Evolutionary conservation across 2,329 filamentous ascomycete genomes (phyloP).

Genomic region (Rhytidhysteron rufulum): DNA sequence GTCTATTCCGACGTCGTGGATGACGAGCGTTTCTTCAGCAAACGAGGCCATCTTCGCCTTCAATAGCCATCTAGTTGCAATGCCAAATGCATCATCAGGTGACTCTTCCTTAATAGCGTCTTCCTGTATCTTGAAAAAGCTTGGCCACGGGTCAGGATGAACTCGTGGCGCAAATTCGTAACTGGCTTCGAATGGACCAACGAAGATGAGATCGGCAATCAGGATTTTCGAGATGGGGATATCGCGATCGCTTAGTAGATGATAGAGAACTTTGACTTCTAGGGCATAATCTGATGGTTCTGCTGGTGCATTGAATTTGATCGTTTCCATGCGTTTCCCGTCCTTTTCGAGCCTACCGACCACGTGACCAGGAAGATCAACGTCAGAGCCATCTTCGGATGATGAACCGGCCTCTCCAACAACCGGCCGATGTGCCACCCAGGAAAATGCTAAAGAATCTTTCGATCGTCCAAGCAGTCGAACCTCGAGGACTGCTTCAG

Average conservation of each 20-base stretch:
- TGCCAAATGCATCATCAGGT: constrained; percentile 50
- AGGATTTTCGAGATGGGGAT: constrained; percentile 76
- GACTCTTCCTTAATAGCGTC: constrained; percentile 29
- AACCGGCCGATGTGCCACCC: constrained; percentile 36
- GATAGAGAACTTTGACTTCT: constrained; percentile 71
- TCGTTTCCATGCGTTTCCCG: constrained; percentile 27
- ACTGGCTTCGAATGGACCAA: constrained; percentile 84
- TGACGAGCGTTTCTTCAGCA: constrained; percentile 58
- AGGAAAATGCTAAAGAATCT: constrained; percentile 43
- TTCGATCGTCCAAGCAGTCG: constrained; percentile 59
- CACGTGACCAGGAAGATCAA: constrained; percentile 33
- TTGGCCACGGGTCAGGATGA: constrained; percentile 78
- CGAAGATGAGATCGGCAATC: constrained; percentile 66
- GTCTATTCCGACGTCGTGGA: constrained; percentile 63
- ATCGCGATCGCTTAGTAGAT: constrained; percentile 71
- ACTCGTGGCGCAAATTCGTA: constrained; percentile 82
- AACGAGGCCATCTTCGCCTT: constrained; percentile 71
- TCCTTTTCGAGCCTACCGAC: constrained; percentile 33
- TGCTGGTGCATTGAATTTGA: constrained; percentile 38
- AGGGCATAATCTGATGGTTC: constrained; percentile 61
- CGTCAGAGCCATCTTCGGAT: constrained; percentile 8
- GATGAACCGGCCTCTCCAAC: constrained; percentile 23
- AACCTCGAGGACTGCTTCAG: constrained; percentile 67
- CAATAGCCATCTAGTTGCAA: constrained; percentile 79
- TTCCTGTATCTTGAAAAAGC: constrained; percentile 68